Base-by-base conservation (phyloP, 2,329 filamentous ascomycete genomes). In the Monosporascus sp. region DNA sequence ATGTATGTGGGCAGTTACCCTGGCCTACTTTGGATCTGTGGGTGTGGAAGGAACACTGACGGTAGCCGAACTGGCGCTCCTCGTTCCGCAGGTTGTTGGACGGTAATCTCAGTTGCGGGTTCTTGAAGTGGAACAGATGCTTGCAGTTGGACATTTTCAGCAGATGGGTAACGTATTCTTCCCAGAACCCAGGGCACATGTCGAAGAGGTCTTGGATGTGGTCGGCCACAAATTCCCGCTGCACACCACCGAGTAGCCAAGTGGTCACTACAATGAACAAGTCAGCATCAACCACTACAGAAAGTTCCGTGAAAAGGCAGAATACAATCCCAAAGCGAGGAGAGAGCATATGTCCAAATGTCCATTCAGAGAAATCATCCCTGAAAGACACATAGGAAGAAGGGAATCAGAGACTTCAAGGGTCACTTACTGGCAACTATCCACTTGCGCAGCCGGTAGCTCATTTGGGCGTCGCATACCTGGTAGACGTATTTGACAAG, bases 31-130 rank as follows among this genome's bases (percentile, higher is more conserved):
- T 67, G 5, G 78, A 74, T 20, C 81, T 73, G 61, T 84, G 81
- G 38, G 77, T 81, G 64, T 84, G 81, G 60, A 84, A 84, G 14
- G 79, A 81, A 65, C 81, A 84, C 65, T 81, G 78, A 24, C 81
- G 73, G 65, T 83, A 84, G n/a, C 80, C 81, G 61, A 82, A 83
- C 50, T 77, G 72, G 37, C 80, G 77, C 68, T 82, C 78, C 46
- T 81, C 80, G 66, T 76, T 81, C 56, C 76, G 72, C 22, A 84
- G 70, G 52, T 72, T 71, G 70, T 84, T 84, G 58, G 75, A 77
- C 16, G 78, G 77, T 50, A 84, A 75, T 56, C 81, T 74, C 22
- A 84, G 75, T 68, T 83, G 80, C 16, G 81, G 81, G 69, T 84
- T 84, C 73, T 84, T 84, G 69, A 80, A 73, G 59, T 76, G 72